Evolutionary conservation across 2,329 filamentous ascomycete genomes (phyloP).

Genomic region (Colletotrichum musae): DNA sequence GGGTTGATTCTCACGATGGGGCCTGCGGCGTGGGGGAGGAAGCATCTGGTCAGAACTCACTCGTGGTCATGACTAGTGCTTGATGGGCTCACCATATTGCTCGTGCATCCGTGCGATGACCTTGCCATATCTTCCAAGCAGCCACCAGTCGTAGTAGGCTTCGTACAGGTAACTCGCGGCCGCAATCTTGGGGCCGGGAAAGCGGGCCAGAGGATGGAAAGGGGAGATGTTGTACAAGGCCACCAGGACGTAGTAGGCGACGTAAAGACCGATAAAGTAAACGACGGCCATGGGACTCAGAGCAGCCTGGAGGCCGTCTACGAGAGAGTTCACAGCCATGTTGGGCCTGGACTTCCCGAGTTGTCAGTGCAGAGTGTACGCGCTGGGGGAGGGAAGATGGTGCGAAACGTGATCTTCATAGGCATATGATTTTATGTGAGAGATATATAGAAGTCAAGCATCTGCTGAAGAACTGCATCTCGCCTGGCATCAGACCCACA

Average conservation of each 20-base stretch:
- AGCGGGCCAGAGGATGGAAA: conserved; percentile 35
- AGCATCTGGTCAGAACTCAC: conserved; percentile 8
- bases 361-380: conserved; percentile 9
- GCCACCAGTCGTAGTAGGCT: conserved; percentile 36
- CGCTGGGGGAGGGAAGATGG: conserved; percentile 1
- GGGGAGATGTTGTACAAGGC: conserved; percentile 36
- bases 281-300: conserved; percentile 26
- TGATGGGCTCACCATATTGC: conserved; percentile 24
- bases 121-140: conserved; percentile 35
- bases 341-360: not conserved
- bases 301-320: conserved; percentile 19
- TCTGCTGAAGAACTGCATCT: conserved; percentile 4
- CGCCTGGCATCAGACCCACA: conserved; percentile 11
- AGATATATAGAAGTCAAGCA: conserved; percentile 18
- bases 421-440: conserved; percentile 17
- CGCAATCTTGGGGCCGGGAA: conserved; percentile 35
- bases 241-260: conserved; percentile 22
- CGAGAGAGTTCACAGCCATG: conserved; percentile 27
- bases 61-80: conserved; percentile 1
- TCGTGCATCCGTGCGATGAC: conserved; percentile 37
- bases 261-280: conserved; percentile 23
- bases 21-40: conserved; percentile 41
- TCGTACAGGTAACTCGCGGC: conserved; percentile 35
- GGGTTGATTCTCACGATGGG: conserved; percentile 57
- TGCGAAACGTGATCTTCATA: conserved; percentile 7